Base-by-base conservation (phyloP, 2,329 filamentous ascomycete genomes). In the Canariomyces notabilis region DNA sequence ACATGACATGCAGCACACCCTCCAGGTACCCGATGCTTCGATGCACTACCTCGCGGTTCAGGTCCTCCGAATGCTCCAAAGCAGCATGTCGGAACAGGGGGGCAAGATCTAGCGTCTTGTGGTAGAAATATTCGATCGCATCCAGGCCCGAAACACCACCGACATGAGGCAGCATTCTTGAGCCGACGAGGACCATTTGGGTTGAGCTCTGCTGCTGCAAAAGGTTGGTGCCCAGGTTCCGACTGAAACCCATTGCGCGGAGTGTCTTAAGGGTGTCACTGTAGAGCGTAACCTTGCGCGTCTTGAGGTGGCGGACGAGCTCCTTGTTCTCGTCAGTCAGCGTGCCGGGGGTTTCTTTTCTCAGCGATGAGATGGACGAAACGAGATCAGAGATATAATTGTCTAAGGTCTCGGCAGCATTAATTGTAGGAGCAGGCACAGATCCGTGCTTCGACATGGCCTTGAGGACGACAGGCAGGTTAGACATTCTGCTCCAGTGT, bases 291-390 rank as follows among this genome's bases (percentile, higher is more conserved):
- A 89, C 82, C 68, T 98, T 98, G 58, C 88, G 80, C 2, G 81
- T 82, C 71, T 96, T 97, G 56, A 97, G 79, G 63, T 96, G 88
- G 65, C 94, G 90, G 50, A 96, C 80, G 14, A 77, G 65, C 9
- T 83, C 77, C 61, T 90, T 91, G 64, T 93, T 96, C 35, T 95
- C 90, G 20, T 95, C 87, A 0, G 79, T 95, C 37, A 95, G 68
- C n/a, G 76, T 75, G 0, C 78, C 72, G 0, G 93, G 93, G 0
- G 93, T 98, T 54, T 89, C 85, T 49, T 89, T 88, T 53, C 85
- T 85, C 49, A 97, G 77, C 50, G 89, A 81, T 2, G 77, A 70
- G 53, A 89, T 86, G 1, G 80, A 82, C 0, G 77, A 72, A 41
- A 82, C 74, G 22, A 95, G 71, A 51, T 83, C 81, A 1, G 72